Percentiles rank a stretch among this genome's conserved stretches.
Evolutionary conservation across 345 rosid species (phyloP).

Genomic region (Citrus trifoliata): DNA sequence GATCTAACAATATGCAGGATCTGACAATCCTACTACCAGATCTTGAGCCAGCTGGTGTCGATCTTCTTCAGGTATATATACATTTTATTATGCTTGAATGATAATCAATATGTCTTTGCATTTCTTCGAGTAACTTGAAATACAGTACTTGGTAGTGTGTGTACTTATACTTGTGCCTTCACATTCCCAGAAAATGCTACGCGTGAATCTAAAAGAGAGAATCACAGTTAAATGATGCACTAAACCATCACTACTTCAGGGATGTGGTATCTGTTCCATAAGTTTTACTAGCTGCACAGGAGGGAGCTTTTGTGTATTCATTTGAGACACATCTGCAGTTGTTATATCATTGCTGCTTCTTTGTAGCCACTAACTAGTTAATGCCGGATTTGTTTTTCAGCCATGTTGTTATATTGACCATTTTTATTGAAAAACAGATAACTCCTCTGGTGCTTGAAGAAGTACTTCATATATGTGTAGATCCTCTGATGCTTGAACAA

Average conservation of each 20-base stretch:
- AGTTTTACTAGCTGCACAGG: neutral
- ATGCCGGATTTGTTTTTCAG: too few relatives aligned
- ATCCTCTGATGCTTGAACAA: too few relatives aligned
- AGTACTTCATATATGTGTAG: neutral
- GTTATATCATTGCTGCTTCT: too few relatives aligned
- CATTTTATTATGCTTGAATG: too few relatives aligned
- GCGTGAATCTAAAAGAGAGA: neutral
- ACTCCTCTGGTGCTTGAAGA: neutral
- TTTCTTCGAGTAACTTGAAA: too few relatives aligned
- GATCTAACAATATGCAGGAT: neutral
- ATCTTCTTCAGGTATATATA: neutral
- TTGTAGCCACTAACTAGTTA: too few relatives aligned
- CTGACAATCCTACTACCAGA: neutral
- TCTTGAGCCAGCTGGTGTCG: neutral
- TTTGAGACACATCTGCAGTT: neutral
- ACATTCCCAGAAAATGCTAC: neutral
- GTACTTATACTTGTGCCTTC: too few relatives aligned
- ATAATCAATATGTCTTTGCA: too few relatives aligned
- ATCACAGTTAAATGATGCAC: neutral
- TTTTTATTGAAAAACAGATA: too few relatives aligned
- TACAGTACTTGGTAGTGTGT: neutral
- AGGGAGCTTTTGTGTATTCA: neutral
- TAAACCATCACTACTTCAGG: neutral
- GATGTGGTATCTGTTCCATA: neutral
- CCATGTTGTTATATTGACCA: too few relatives aligned